phyloP scores from a whole-genome alignment of 495 filamentous ascomycete genomes.

The Tetracladium setigerum region DNA sequence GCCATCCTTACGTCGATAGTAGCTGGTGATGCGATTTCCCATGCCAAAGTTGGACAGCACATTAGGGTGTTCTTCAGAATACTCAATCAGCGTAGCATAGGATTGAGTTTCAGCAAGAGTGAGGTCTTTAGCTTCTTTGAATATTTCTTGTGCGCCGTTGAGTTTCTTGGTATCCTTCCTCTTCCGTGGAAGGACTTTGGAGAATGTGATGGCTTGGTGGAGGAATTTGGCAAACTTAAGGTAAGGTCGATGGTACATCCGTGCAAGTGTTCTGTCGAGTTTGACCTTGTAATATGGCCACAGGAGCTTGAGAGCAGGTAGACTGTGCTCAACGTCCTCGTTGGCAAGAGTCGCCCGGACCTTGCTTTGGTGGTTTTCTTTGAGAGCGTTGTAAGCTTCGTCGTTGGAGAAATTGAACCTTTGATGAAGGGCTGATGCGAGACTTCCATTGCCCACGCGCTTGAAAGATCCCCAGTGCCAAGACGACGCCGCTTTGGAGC shows the following conservation, averaged over 20 bases:
- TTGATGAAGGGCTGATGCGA: constrained; percentile 54
- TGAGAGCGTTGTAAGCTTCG: constrained; percentile 86
- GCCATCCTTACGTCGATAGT: constrained; percentile 80
- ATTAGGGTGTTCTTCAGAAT: constrained; percentile 87
- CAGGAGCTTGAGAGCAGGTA: constrained; percentile 82
- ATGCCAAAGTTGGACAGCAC: constrained; percentile 95
- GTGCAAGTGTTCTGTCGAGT: constrained; percentile 66
- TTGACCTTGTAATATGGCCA: constrained; percentile 92
- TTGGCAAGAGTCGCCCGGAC: constrained; percentile 85
- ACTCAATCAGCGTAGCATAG: constrained; percentile 78
- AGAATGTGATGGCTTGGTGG: constrained; percentile 45
- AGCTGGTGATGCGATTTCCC: constrained; percentile 91
- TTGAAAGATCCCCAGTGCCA: constrained; percentile 31
- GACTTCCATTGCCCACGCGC: constrained; percentile 44
- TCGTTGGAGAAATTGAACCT: constrained; percentile 96
- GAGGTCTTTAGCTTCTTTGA: constrained; percentile 65
- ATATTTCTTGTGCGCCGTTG: constrained; percentile 59
- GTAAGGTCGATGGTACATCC: constrained; percentile 83
- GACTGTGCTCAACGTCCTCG: constrained; percentile 78
- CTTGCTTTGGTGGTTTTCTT: constrained; percentile 94
- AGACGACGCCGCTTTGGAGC: constrained; percentile 27
- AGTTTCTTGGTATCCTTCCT: constrained; percentile 72
- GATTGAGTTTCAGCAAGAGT: constrained; percentile 77
- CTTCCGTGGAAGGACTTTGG: constrained; percentile 60
- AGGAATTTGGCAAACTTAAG: constrained; percentile 51